phyloP scores from a whole-genome alignment of 371 early-diverging fungal genomes.

The Synchytrium microbalum region DNA sequence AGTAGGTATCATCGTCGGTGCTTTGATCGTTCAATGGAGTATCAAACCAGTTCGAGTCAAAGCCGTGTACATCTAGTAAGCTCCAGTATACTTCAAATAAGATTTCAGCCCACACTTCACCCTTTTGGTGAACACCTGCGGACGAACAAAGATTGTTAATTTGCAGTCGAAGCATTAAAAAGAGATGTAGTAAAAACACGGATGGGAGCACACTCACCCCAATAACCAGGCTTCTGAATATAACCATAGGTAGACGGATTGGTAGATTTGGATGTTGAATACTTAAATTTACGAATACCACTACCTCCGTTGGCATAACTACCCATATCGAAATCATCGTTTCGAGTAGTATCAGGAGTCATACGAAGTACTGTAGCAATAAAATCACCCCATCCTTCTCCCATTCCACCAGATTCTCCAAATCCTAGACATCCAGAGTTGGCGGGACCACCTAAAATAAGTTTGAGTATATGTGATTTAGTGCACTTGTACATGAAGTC shows the following conservation, averaged over 20 bases:
- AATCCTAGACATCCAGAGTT: slow-evolving; percentile 87
- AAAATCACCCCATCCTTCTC: slow-evolving; percentile 89
- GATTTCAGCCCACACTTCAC: slow-evolving; percentile 93
- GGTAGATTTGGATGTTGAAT: slow-evolving; percentile 68
- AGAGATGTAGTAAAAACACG: slow-evolving; percentile 3
- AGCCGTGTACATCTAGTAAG: slow-evolving; percentile 51
- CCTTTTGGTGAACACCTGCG: slow-evolving; percentile 56
- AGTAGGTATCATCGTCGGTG: not conserved
- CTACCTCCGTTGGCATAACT: slow-evolving; percentile 66
- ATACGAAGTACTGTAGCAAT: slow-evolving; percentile 81
- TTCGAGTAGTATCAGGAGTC: slow-evolving; percentile 47
- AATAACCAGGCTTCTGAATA: slow-evolving; percentile 75
- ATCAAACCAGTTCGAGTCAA: slow-evolving; percentile 32
- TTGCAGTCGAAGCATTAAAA: too few relatives aligned
- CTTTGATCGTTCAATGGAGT: slow-evolving; percentile 1
- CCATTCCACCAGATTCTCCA: slow-evolving; percentile 74
- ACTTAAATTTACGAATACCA: slow-evolving; percentile 81
- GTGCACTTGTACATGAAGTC: slow-evolving; percentile 24
- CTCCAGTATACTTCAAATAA: slow-evolving; percentile 53
- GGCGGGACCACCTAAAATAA: slow-evolving; percentile 77
- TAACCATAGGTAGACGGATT: slow-evolving; percentile 85
- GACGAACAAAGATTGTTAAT: too few relatives aligned
- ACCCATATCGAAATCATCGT: slow-evolving; percentile 73
- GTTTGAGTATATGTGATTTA: slow-evolving; percentile 1
- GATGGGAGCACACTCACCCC: slow-evolving; percentile 92